Conservation (phyloP, 164 flowering plant genomes). For the Stephania cephalantha region DNA sequence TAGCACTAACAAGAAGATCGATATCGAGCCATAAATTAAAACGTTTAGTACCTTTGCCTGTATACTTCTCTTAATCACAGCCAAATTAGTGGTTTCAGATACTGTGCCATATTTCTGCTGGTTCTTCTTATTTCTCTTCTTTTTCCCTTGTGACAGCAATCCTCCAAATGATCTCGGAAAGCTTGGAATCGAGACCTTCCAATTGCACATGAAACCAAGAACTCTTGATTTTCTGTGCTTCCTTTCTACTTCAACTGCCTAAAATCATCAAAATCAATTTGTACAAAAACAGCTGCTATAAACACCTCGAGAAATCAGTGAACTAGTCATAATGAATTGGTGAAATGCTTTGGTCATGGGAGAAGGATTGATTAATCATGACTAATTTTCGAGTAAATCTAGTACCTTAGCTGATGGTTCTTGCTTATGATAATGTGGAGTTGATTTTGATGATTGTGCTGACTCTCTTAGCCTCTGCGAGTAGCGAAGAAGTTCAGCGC, state of each 20-base stretch:
- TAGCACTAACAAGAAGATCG: neutral
- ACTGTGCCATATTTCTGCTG: slow-evolving; percentile 16
- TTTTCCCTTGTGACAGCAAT: neutral
- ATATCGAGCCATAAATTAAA: neutral
- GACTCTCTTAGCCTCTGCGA: slow-evolving; percentile 36
- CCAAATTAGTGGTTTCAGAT: slow-evolving; percentile 21
- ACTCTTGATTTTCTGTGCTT: slow-evolving; percentile 17
- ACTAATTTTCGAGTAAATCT: neutral
- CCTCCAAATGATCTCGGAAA: slow-evolving; percentile 20
- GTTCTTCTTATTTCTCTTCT: slow-evolving; percentile 22
- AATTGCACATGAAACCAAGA: slow-evolving; percentile 26
- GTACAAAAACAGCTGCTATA: neutral
- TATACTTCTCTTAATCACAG: slow-evolving; percentile 20
- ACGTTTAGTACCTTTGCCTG: slow-evolving; percentile 19
- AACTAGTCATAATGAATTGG: too few relatives aligned
- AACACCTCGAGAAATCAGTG: too few relatives aligned
- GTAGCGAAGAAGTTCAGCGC: slow-evolving; percentile 50
- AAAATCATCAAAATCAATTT: slow-evolving; percentile 1
- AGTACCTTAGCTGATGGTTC: slow-evolving; percentile 21
- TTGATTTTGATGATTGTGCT: slow-evolving; percentile 18
- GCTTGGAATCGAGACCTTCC: slow-evolving; percentile 26
- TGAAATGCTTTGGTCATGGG: too few relatives aligned
- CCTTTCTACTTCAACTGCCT: slow-evolving; percentile 20
- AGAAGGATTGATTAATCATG: neutral
- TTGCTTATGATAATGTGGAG: slow-evolving; percentile 11